phyloP scores from a whole-genome alignment of 2,329 filamentous ascomycete genomes.

The Geosmithia flava region DNA sequence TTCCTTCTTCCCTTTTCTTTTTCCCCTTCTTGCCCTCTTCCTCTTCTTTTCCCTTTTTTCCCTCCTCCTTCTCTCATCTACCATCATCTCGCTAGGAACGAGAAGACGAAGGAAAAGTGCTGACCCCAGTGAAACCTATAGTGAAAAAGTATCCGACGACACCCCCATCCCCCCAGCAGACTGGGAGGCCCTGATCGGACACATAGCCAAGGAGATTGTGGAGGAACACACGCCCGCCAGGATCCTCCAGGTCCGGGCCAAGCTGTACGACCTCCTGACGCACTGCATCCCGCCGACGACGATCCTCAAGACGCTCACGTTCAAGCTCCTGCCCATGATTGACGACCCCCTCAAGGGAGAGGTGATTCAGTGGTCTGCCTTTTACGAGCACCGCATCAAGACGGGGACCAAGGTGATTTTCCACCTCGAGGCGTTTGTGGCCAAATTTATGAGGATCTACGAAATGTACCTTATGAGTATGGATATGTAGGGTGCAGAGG shows the following conservation, averaged over 20 bases:
- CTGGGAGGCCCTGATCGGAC: constrained; percentile 84
- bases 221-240: constrained; percentile 83
- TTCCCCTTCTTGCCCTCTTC: neutral
- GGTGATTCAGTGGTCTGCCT: constrained; percentile 90
- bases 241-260: constrained; percentile 77
- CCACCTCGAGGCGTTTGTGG: constrained; percentile 94
- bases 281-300: constrained; percentile 95
- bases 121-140: constrained; percentile 25
- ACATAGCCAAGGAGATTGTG: constrained; percentile 88
- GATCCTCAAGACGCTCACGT: constrained; percentile 88
- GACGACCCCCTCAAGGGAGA: constrained; percentile 86
- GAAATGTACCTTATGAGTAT: constrained; percentile 89
- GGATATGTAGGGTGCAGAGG: constrained; percentile 39
- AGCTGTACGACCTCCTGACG: constrained; percentile 93
- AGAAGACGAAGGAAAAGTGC: constrained; percentile 3
- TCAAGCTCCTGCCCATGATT: constrained; percentile 77
- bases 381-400: constrained; percentile 92
- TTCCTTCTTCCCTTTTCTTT: neutral
- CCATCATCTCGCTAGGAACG: neutral
- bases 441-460: constrained; percentile 93
- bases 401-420: constrained; percentile 94
- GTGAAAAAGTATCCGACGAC: constrained; percentile 78
- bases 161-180: constrained; percentile 91
- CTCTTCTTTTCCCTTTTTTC: neutral
- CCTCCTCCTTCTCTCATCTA: neutral